Conservation (phyloP, 495 filamentous ascomycete genomes). For the Aspergillus cavernicola region DNA sequence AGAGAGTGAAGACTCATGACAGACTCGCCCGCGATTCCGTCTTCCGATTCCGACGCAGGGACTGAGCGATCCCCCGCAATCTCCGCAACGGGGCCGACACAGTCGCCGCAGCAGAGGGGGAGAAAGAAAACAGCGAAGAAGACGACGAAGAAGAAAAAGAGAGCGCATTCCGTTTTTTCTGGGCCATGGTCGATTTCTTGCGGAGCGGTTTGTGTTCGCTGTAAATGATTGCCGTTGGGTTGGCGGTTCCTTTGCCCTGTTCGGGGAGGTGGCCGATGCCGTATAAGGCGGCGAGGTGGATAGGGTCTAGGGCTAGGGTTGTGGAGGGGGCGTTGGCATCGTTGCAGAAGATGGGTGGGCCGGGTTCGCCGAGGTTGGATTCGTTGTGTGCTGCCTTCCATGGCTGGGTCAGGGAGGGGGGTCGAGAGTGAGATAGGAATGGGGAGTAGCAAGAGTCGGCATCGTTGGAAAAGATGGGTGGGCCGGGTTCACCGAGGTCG, state of each 20-base stretch:
- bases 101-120: background rate
- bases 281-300: conserved; percentile 8
- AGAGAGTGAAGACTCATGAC: too few relatives aligned
- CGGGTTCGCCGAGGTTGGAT: conserved; percentile 27
- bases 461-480: conserved; percentile 14
- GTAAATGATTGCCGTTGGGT: conserved; percentile 11
- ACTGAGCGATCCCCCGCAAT: conserved; percentile 12
- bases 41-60: conserved; percentile 5
- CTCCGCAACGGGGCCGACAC: conserved; percentile 2
- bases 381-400: conserved; percentile 22
- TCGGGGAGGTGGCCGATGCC: background rate
- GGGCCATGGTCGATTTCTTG: background rate
- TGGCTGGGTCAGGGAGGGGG: conserved; percentile 21
- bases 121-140: background rate
- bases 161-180: background rate
- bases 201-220: conserved; percentile 7
- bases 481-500: conserved; percentile 32
- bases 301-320: background rate
- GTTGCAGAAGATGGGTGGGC: conserved; percentile 7
- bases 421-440: conserved; percentile 7
- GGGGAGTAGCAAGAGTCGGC: conserved; percentile 13
- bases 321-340: conserved; percentile 14
- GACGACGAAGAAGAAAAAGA: background rate
- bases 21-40: background rate
- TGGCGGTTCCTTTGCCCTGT: background rate